Base-by-base conservation (phyloP, 495 filamentous ascomycete species). In the Neurospora sp. region DNA sequence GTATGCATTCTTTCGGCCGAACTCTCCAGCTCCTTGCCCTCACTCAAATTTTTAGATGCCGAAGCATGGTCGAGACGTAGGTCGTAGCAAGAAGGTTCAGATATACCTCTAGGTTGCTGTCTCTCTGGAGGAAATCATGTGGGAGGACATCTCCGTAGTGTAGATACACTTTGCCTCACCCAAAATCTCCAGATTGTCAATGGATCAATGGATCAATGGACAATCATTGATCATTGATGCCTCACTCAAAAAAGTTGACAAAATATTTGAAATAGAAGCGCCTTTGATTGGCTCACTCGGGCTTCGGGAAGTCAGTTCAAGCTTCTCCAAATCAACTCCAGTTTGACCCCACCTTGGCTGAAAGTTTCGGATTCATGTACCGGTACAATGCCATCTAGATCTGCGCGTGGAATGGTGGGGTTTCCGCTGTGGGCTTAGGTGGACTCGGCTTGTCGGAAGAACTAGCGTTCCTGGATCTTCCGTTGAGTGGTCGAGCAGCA, bases 321-420 rank as follows among this genome's bases (percentile, higher is more conserved):
- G 53, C 53, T 35, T 65, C 53, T 65, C 53, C 53, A 65, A 65
- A 7, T 61, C 53, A 16, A 35, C 53, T 61, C 27, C 27, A 61
- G 27, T 65, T 65, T 35, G 27, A 65, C 53, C 53, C 53, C 53
- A 61, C 16, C 53, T 61, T 61, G 27, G 53, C 22, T 65, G 27
- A 27, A 65, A 37, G 14, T 65, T 65, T 45, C 69, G 40, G 72
- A 45, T 40, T 59, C 8, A 75, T 42, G 76, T 78, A 78, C 71
- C 40, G 70, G 71, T 79, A 80, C 77, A n/a, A 59, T 72, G 40
- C 70, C 69, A 68, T 53, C 53, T 17, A 4, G 53, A 68, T 40
- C 41, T 69, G 70, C 31, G 70, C 53, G 69, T 77, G 74, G 73
- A 72, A 27, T 72, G 40, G 73, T 79, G 78, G 79, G 79, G 70